Evolutionary conservation across 495 filamentous ascomycete genomes (phyloP).

Genomic region (Lepidopterella palustris): DNA sequence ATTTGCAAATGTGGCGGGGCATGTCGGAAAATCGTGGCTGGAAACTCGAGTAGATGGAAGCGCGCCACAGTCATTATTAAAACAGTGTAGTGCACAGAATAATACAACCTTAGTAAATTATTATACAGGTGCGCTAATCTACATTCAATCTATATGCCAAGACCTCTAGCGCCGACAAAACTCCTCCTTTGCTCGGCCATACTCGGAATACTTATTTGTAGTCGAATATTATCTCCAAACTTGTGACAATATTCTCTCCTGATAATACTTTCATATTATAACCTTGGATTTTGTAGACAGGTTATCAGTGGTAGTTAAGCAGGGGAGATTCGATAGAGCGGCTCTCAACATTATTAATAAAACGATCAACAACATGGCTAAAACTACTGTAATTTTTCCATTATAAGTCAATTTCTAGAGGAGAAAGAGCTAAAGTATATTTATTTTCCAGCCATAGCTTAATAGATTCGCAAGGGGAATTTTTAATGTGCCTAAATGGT

Average conservation of each 20-base stretch:
- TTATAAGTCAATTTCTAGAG: neutral
- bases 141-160: neutral
- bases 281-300: neutral
- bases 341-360: neutral
- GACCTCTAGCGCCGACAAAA: neutral
- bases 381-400: neutral
- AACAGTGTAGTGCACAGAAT: neutral
- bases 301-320: neutral
- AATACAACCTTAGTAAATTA: neutral
- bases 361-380: neutral
- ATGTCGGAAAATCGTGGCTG: too few species aligned
- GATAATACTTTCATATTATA: neutral
- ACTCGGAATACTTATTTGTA: neutral
- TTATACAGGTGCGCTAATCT: neutral
- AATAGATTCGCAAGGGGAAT: neutral
- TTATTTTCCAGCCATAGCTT: neutral
- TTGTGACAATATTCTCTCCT: neutral
- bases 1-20: too few species aligned
- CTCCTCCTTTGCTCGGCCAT: neutral
- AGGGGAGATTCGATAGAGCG: neutral
- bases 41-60: too few species aligned
- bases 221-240: neutral
- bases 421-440: neutral
- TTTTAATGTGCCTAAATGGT: neutral
- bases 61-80: too few species aligned